phyloP scores from a whole-genome alignment of 2,329 filamentous ascomycete genomes.

The Mycogone perniciosa region DNA sequence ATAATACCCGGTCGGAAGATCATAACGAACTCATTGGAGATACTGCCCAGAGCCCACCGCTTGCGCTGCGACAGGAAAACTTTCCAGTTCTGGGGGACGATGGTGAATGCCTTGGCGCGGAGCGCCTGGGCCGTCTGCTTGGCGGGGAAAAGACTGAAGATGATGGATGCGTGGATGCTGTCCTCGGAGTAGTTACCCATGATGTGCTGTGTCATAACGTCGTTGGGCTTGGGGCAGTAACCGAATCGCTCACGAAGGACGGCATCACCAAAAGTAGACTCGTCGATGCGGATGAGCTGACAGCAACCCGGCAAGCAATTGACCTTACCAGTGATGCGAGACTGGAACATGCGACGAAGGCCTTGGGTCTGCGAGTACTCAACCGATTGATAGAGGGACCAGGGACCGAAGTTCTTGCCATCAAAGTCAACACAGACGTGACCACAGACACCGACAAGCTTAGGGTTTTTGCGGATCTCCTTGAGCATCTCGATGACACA shows the following conservation, averaged over 20 bases:
- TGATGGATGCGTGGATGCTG: conserved; percentile 42
- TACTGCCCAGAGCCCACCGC: conserved; percentile 43
- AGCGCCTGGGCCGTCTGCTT: conserved; percentile 41
- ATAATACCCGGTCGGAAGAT: conserved; percentile 37
- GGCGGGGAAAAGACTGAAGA: conserved; percentile 39
- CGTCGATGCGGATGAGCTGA: conserved; percentile 43
- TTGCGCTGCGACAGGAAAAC: conserved; percentile 45
- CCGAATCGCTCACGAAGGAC: conserved; percentile 41
- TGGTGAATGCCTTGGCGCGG: conserved; percentile 40
- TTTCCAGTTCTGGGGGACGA: conserved; percentile 38
- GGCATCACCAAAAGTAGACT: conserved; percentile 41
- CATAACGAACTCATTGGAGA: conserved; percentile 44
- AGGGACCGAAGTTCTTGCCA: conserved; percentile 33
- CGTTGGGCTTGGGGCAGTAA: conserved; percentile 43
- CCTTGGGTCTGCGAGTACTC: conserved; percentile 44
- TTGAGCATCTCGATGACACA: conserved; percentile 40
- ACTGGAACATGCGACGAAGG: conserved; percentile 43
- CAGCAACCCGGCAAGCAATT: conserved; percentile 44
- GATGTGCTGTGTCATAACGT: conserved; percentile 42
- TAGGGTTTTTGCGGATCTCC: conserved; percentile 36
- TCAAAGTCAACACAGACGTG: conserved; percentile 43
- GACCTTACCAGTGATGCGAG: conserved; percentile 42
- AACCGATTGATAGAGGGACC: conserved; percentile 42
- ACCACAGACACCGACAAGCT: conserved; percentile 42
- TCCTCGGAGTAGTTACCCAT: conserved; percentile 45